Percentiles rank a stretch among this genome's conserved stretches.
Conservation (phyloP, 225 moss, liverwort and hornwort genomes). For the Thuidium tamariscinum region DNA sequence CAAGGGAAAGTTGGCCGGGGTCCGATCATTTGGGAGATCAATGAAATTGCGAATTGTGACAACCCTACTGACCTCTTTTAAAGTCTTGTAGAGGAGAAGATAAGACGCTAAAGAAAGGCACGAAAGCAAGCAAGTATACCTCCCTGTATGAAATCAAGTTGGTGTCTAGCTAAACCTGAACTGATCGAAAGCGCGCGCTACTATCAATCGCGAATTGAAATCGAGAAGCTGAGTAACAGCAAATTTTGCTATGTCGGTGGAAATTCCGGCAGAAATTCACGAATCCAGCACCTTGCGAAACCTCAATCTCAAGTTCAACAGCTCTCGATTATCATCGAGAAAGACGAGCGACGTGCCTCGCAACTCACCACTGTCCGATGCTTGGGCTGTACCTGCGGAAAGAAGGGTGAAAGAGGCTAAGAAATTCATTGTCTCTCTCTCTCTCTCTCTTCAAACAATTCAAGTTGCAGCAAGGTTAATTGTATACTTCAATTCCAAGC, state of each 20-base stretch:
- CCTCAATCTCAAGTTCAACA: neutral
- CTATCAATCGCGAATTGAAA: neutral
- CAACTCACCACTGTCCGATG: neutral
- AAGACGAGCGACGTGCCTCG: neutral
- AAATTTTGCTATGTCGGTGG: too few relatives aligned
- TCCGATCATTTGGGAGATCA: neutral
- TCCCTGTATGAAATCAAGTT: neutral
- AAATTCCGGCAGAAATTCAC: neutral
- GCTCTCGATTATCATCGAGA: neutral
- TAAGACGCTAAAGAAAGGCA: neutral
- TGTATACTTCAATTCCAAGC: neutral
- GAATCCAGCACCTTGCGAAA: neutral
- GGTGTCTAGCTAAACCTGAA: neutral
- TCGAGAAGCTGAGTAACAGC: neutral
- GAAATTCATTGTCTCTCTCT: neutral
- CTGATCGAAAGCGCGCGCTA: neutral
- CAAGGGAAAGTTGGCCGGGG: too few relatives aligned
- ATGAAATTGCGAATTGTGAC: neutral
- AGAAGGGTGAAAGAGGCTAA: neutral
- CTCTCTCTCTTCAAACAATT: neutral
- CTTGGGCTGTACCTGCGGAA: neutral
- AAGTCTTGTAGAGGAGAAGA: neutral
- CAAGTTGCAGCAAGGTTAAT: neutral
- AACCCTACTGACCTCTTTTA: neutral
- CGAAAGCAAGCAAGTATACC: neutral